Base-by-base conservation (phyloP, 768 basidiomycete genomes). In the Boletus tylopilopsis region DNA sequence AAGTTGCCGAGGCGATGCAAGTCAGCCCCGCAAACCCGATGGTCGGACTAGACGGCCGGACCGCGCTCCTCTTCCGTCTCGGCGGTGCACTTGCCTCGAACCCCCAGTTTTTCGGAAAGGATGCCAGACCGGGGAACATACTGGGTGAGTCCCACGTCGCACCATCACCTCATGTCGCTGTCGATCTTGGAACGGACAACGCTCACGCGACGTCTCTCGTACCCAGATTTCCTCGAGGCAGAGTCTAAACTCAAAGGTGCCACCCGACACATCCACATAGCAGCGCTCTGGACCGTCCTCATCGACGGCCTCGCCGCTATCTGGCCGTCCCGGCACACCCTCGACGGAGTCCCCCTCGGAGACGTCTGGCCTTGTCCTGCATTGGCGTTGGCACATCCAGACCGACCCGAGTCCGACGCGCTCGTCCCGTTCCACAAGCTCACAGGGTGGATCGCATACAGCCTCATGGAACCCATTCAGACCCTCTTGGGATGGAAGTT, bases 341-440 rank as follows among this genome's bases (percentile, higher is more conserved):
- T 97, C 24, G 83, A 73, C 9, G 85, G 81, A 4, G 67, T 87
- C 22, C 64, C 86, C 0, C 79, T 98, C 6, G 95, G 95, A 19
- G 95, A 98, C 63, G 94, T 94, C 39, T 98, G 95, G 95, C 87
- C 86, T 0, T 94, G 91, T 56, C 70, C 78, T 5, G 77, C 78
- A 0, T 73, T 85, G 32, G 39, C 50, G 51, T 70, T 81, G 53
- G 61, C 60, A 39, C 49, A 38, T 11, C 50, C 46, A 12, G 55
- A 48, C 6, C 58, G 59, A 18, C 43, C 63, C 21, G 81, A 82
- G 16, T 85, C 82, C 40, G 85, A 85, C 10, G 45, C 83, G 45
- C 74, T 91, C 25, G 91, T 98, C 7, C 89, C 93, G 0, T 98
- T 98, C 76, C 95, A 97, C 73, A 98, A 99, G 67, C 76, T 99